These are phyloP conservation scores for Multifurca ochricompacta DNA, from an alignment of 768 basidiomycete genomes.

Conservation along the genomic window DNA sequence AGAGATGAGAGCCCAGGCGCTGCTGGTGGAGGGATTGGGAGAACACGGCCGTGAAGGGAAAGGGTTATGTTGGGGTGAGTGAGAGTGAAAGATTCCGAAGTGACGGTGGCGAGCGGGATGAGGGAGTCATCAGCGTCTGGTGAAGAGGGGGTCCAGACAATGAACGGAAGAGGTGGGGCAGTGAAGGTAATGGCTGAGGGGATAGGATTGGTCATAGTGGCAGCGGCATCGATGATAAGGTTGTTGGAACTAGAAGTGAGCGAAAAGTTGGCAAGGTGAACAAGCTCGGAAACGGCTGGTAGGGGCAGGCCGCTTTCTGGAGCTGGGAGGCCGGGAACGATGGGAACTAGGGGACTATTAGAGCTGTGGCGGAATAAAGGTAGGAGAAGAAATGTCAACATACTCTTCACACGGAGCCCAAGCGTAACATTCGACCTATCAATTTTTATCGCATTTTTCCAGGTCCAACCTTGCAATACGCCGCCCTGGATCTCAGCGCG, in stretches of 20 bases:
- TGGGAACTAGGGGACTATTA: constrained; percentile 41
- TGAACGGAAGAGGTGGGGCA: constrained; percentile 54
- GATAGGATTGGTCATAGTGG: constrained; percentile 51
- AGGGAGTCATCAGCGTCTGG: constrained; percentile 17
- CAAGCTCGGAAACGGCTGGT: constrained; percentile 49
- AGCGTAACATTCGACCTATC: neutral
- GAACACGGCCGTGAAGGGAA: constrained; percentile 45
- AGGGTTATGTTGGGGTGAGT: constrained; percentile 47
- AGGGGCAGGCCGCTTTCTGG: constrained; percentile 45
- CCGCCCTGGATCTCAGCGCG: constrained; percentile 9
- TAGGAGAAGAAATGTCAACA: constrained; percentile 21
- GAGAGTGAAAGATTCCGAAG: neutral
- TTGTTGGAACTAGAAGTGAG: constrained; percentile 31
- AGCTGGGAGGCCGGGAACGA: constrained; percentile 55
- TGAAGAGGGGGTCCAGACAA: constrained; percentile 40
- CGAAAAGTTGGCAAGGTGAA: constrained; percentile 54
- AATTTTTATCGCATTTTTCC: constrained; percentile 8
- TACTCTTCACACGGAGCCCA: constrained; percentile 45
- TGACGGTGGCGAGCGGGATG: constrained; percentile 39
- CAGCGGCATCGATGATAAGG: constrained; percentile 35
- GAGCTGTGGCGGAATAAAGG: constrained; percentile 8
- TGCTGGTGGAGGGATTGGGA: constrained; percentile 37
- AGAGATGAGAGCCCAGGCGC: neutral
- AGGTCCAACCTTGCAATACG: neutral
- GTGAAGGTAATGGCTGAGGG: constrained; percentile 43